phyloP scores from a whole-genome alignment of 331 rosid genomes.

The Saraca asoca region DNA sequence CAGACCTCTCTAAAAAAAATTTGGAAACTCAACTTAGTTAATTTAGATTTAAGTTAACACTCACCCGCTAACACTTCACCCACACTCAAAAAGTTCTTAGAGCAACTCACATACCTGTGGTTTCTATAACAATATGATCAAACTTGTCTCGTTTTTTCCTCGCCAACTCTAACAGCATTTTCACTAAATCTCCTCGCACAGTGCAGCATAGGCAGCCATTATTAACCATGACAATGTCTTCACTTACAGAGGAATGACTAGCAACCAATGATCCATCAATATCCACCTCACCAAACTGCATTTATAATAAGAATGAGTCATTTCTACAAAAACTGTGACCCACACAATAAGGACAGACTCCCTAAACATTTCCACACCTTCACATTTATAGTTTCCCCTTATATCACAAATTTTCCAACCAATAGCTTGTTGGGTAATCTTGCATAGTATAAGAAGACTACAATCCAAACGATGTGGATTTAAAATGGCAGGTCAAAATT shows the following conservation, averaged over 20 bases:
- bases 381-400: background rate
- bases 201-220: conserved; percentile 96
- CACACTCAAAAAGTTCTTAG: conserved; percentile 15
- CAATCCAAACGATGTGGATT: background rate
- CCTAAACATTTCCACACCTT: background rate
- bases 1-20: conserved; percentile 6
- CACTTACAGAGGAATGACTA: conserved; percentile 71
- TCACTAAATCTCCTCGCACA: conserved; percentile 89
- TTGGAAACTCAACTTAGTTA: conserved; percentile 10
- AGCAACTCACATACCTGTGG: conserved; percentile 63
- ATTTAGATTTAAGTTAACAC: conserved; percentile 21
- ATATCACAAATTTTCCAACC: conserved; percentile 8
- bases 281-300: conserved; percentile 98
- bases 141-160: conserved; percentile 68
- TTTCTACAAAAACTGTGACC: background rate
- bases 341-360: background rate
- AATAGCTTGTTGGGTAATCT: conserved; percentile 5
- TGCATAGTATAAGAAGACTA: background rate
- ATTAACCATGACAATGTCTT: conserved; percentile 83
- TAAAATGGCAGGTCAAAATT: background rate
- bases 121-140: conserved; percentile 90
- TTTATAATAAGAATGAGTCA: conserved; percentile 26
- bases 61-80: conserved; percentile 17
- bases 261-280: conserved; percentile 95
- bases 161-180: conserved; percentile 79